Evolutionary conservation across 2,329 filamentous ascomycete species (phyloP), one percentile per base, ranked within the genome.

Genomic region (Penicillium freii): DNA sequence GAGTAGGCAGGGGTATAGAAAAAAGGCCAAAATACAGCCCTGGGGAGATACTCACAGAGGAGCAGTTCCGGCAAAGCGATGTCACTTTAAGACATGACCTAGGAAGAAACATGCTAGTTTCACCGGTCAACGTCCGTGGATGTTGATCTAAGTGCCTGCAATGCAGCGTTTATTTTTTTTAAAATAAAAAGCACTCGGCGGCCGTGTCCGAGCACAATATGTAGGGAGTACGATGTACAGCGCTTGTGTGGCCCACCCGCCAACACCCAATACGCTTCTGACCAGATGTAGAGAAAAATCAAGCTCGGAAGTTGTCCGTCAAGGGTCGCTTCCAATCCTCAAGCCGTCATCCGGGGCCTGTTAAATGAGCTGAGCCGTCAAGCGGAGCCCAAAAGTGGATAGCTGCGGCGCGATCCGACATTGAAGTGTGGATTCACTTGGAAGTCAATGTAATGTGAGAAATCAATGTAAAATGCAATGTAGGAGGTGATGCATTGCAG

Each of bases 241-340:
- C 17, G 5, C n/a, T 25, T 44, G 58, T 31, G 34, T 11, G 44
- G 61, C 59, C 62, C 62, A 62, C 62, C 21, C 33, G 8, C 15
- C 40, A 25, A 25, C 29, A 4, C 13, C 23, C 38, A 29, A 10
- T 21, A 43, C 21, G 25, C 43, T 15, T 48, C 19, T 33, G 27
- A 33, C 19, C 10, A 40, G 33, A 33, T 19, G 13, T 21, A 49
- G 17, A 6, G 27, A 19, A 34, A 36, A 43, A 13, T 19, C n/a
- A 5, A 57, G 34, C 43, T 54, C 61, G 62, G 63, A 66, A 61
- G 62, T 62, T 56, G 65, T 65, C 64, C 65, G 62, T 47, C 40
- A 53, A 47, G 31, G 52, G 19, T 39, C 36, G 34, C 15, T 43
- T 40, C 34, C 13, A 54, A 34, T 34, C 13, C 5, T 4, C 23